Evolutionary conservation across 352 stramenopile genomes (phyloP), one percentile per base, ranked within the genome.

Genomic region (Nothophytophthora sp.): DNA sequence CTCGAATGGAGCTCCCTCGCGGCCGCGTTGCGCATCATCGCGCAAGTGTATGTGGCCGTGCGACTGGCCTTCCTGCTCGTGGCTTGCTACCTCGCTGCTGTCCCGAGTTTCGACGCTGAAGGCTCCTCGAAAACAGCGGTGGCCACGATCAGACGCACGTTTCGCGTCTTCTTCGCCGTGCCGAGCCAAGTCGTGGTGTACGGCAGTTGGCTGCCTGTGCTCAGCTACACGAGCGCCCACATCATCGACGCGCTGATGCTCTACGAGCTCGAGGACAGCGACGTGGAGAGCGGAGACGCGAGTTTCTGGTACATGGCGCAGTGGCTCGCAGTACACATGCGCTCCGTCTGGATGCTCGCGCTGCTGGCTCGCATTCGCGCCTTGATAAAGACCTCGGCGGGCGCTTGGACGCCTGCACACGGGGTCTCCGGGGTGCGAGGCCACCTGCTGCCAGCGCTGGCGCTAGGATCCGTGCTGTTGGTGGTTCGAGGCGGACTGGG

Each of bases 181-280:
- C 72, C 72, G n/a, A 81, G 47, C 30, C 72, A 83, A 37, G 66
- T 78, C 5, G 57, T 81, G 4, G 69, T 83, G 35, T 83, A 81
- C 30, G 72, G 72, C 12, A 83, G 72, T 46, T 74, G 76, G 59
- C 37, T 83, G 24, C 67, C 72, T 5, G 66, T 78, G 33, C 56
- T 80, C 28, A 37, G 73, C 18, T 83, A 81, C 46, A 62, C 72
- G 12, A 73, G 63, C 30, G 72, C 69, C 11, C 69, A 83, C 39
- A 49, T 76, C 13, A 78, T 83, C 30, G 72, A 83, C 34, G 69
- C 63, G 1, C 58, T 81, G 43, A 73, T 83, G 18, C 37, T 76
- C 29, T 83, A 83, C 47, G 63, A 80, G 49, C 55, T 81, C 35
- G 68, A 83, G 57, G 66, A 80, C 32, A 51, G 57, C 23, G 50